A percentile compares a stretch with the other conserved stretches of the same genome.
phyloP scores from a whole-genome alignment of 176 grass and related monocot genomes.

The Aechmea fasciata region DNA sequence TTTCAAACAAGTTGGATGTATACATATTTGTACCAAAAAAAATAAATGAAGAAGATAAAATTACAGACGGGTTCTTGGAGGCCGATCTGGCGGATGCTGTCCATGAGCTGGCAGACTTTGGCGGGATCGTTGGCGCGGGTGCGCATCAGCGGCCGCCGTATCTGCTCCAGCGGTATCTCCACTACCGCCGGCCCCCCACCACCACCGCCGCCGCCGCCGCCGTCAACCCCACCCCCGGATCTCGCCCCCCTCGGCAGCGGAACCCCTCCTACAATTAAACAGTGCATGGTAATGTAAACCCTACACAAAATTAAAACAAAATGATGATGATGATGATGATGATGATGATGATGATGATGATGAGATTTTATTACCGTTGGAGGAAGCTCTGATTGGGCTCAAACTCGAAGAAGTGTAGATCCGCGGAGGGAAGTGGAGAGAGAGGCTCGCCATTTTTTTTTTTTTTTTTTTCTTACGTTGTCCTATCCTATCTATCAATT shows the following conservation, averaged over 20 bases:
- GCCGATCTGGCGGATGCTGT: slow-evolving; percentile 70
- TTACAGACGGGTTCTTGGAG: slow-evolving; percentile 74
- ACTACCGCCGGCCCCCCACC: slow-evolving; percentile 62
- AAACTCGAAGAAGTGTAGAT: background rate
- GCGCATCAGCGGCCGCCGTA: slow-evolving; percentile 74
- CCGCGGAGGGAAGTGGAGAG: background rate
- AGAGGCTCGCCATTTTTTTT: background rate
- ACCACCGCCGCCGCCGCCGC: too few species aligned
- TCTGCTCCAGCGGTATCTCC: slow-evolving; percentile 70
- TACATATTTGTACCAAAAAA: background rate
- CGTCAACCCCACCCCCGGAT: slow-evolving; percentile 30
- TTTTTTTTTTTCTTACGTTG: too few species aligned
- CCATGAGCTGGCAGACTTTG: slow-evolving; percentile 89
- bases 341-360: background rate
- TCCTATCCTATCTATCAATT: background rate
- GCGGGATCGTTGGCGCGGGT: slow-evolving; percentile 64
- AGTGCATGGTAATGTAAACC: background rate
- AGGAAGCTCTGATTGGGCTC: background rate
- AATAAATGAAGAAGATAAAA: background rate
- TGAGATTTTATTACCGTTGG: background rate
- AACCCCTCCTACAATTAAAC: background rate
- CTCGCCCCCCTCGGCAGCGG: background rate
- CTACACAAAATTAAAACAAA: background rate
- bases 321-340: background rate
- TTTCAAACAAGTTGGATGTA: background rate